Evolutionary conservation across 495 filamentous ascomycete species (phyloP).

Genomic region (Penicillium cosmopolitanum): DNA sequence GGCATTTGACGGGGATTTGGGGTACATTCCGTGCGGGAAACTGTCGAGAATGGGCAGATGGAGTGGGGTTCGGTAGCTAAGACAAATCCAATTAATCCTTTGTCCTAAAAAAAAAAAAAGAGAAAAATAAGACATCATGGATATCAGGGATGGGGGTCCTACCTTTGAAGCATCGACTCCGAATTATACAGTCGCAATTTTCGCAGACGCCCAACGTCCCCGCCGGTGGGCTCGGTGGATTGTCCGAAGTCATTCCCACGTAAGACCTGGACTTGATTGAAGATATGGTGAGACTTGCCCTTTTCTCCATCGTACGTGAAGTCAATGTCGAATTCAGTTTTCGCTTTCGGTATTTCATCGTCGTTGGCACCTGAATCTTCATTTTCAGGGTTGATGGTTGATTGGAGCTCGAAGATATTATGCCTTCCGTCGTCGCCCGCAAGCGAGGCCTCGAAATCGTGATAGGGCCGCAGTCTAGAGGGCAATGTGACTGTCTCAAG

Average conservation of each 20-base stretch:
- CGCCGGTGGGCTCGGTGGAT: conserved; percentile 31
- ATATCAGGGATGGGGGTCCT: conserved; percentile 20
- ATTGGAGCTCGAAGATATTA: conserved; percentile 74
- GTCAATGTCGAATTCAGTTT: conserved; percentile 59
- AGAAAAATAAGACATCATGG: conserved; percentile 14
- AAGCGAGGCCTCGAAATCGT: conserved; percentile 70
- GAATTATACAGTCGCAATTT: conserved; percentile 43
- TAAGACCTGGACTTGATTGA: conserved; percentile 59
- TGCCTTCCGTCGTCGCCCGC: conserved; percentile 76
- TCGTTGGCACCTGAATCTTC: conserved; percentile 6
- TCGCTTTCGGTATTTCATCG: conserved; percentile 20
- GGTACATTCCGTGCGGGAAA: conserved; percentile 70
- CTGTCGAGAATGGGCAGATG: conserved; percentile 80
- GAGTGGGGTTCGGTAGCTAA: conserved; percentile 61
- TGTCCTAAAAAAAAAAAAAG: conserved; percentile 1
- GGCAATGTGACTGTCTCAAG: conserved; percentile 82
- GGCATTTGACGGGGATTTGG: conserved; percentile 37
- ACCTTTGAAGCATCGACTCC: conserved; percentile 64
- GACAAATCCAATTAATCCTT: neutral
- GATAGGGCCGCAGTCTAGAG: conserved; percentile 63
- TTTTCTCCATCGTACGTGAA: conserved; percentile 53
- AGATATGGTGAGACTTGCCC: conserved; percentile 55
- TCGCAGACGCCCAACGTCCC: conserved; percentile 37
- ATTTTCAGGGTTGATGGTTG: conserved; percentile 45
- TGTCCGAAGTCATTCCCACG: conserved; percentile 47